These are phyloP conservation scores for Agaricales sp. DNA, from an alignment of 1,284 basidiomycete genomes.

Conservation along the genomic window DNA sequence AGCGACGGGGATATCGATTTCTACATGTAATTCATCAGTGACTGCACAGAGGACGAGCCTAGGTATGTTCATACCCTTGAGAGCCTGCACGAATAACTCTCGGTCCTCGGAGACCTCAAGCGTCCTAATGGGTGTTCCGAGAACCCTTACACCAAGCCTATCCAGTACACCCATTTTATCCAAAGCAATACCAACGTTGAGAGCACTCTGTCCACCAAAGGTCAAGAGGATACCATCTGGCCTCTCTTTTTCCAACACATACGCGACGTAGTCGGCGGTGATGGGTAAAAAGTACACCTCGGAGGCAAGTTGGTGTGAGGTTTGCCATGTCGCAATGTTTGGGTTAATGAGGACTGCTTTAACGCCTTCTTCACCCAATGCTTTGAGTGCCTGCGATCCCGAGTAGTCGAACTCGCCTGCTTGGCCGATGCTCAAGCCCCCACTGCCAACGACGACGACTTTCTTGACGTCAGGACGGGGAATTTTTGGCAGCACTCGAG, in stretches of 20 bases:
- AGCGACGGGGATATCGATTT: conserved; percentile 97
- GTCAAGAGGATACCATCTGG: conserved; percentile 97
- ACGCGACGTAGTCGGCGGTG: conserved; percentile 96
- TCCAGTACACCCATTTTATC: conserved; percentile 98
- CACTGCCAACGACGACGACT: conserved; percentile 93
- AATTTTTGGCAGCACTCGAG: conserved; percentile 82
- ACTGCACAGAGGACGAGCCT: no score
- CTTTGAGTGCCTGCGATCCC: conserved; percentile 97
- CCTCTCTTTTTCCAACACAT: conserved; percentile 96
- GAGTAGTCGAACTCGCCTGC: conserved; percentile 99
- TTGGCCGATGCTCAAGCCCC: conserved; percentile 95
- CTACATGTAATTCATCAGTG: conserved; percentile 36
- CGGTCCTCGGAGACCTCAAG: conserved; percentile 97
- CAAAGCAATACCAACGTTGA: conserved; percentile 96
- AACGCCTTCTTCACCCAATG: conserved; percentile 91
- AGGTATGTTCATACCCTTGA: conserved; percentile 67
- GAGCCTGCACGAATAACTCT: conserved; percentile 92
- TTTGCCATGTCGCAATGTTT: conserved; percentile 97
- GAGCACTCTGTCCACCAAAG: conserved; percentile 95
- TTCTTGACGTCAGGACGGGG: conserved; percentile 87
- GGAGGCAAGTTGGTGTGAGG: conserved; percentile 91
- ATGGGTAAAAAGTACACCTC: conserved; percentile 98
- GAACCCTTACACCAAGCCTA: conserved; percentile 86
- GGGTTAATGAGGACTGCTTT: conserved; percentile 95
- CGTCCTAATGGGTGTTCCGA: conserved; percentile 93